A percentile compares a stretch with the other conserved stretches of the same genome.
These are phyloP conservation scores for Coccomyxa sp. DNA, from an alignment of 139 green algal genomes.

Conservation along the genomic window DNA sequence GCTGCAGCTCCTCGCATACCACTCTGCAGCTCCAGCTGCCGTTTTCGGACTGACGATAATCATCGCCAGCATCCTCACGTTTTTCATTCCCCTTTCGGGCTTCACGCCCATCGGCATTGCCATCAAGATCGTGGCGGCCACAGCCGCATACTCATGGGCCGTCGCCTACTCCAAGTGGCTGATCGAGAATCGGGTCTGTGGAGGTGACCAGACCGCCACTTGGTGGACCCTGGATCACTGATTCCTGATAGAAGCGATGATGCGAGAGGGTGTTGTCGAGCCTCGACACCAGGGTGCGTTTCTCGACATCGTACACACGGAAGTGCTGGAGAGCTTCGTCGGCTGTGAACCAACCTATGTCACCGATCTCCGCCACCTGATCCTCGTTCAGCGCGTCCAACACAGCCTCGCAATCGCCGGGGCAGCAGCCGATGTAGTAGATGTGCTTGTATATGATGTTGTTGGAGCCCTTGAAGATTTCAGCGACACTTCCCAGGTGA, in stretches of 20 bases:
- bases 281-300: not conserved
- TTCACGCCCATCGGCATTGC: not conserved
- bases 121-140: not conserved
- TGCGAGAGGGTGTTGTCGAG: not conserved
- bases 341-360: not conserved
- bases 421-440: not conserved
- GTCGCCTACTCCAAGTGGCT: not conserved
- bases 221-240: not conserved
- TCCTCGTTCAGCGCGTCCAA: not conserved
- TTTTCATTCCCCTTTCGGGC: not conserved
- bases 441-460: conserved; percentile 2
- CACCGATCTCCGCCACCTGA: not conserved
- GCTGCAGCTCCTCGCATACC: not conserved
- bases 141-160: not conserved
- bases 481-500: not conserved
- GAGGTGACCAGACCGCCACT: not conserved
- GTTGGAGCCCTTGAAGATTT: not conserved
- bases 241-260: not conserved
- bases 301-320: not conserved
- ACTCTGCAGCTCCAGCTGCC: not conserved
- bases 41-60: not conserved
- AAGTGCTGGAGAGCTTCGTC: not conserved
- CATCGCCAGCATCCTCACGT: not conserved
- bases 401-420: not conserved
- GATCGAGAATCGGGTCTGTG: not conserved